These are phyloP conservation scores for peach (Prunus persica) DNA, from an alignment of 306 rosid genomes.

Conservation along the genomic window DNA sequence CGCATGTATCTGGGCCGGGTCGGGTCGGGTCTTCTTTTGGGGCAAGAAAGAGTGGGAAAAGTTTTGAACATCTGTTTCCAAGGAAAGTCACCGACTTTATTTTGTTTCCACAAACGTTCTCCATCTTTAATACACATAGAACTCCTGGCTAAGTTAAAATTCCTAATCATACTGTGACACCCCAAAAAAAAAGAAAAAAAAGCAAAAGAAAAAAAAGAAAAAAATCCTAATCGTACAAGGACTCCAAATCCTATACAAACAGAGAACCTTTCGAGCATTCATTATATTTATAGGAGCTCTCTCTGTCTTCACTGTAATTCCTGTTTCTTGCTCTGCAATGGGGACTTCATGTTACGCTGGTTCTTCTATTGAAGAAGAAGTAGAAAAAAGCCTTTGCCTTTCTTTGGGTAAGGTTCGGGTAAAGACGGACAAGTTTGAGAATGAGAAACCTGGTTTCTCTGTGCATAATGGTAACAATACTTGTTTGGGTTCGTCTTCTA, in stretches of 20 bases:
- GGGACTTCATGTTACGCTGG: neutral
- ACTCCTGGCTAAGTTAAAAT: neutral
- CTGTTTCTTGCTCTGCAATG: neutral
- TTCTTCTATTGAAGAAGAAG: neutral
- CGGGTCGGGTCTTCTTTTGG: too few species aligned
- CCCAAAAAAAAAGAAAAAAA: too few species aligned
- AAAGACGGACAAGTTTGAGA: neutral
- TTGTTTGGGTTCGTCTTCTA: slow-evolving; percentile 1
- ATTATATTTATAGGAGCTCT: neutral
- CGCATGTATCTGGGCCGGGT: too few species aligned
- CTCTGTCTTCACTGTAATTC: neutral
- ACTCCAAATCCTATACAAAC: neutral
- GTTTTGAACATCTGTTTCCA: neutral
- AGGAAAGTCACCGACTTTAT: neutral
- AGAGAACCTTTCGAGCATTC: neutral
- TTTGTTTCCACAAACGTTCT: neutral
- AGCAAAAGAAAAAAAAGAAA: too few species aligned
- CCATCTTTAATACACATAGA: neutral
- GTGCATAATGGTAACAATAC: too few species aligned
- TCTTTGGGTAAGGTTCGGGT: neutral
- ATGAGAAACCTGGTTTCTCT: neutral
- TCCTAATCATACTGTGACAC: neutral
- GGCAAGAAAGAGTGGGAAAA: neutral
- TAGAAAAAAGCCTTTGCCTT: neutral
- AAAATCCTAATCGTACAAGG: neutral